A percentile compares a stretch with the other conserved stretches of the same genome.
Evolutionary conservation across 2,329 filamentous ascomycete genomes (phyloP).

Genomic region (Triangularia setosa): DNA sequence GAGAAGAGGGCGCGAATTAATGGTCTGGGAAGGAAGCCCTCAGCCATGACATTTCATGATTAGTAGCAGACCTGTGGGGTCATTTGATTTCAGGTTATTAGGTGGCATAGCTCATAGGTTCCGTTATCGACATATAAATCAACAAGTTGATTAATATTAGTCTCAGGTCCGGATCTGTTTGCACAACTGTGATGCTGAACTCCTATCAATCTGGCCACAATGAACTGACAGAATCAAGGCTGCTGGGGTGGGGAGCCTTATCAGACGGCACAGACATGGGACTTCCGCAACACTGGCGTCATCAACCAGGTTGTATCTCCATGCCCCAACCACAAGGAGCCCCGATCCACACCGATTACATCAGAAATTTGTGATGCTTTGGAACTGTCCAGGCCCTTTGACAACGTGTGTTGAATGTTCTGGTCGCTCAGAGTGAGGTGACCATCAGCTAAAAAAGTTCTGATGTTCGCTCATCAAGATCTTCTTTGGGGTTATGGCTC

Average conservation of each 20-base stretch:
- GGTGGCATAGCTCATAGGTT: neutral
- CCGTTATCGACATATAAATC: neutral
- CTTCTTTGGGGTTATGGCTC: neutral
- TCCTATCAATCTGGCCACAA: neutral
- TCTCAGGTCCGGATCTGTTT: neutral
- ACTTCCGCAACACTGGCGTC: neutral
- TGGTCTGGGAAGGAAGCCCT: neutral
- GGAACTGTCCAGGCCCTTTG: neutral
- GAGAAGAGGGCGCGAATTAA: no score
- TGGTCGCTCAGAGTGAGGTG: neutral
- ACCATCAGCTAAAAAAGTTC: neutral
- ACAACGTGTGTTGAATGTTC: neutral
- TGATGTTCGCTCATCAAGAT: no score
- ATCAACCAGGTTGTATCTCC: neutral
- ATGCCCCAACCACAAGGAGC: neutral
- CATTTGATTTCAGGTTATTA: neutral
- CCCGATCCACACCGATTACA: neutral
- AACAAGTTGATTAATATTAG: neutral
- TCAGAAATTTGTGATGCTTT: neutral
- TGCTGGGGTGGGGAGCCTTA: neutral
- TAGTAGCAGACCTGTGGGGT: neutral
- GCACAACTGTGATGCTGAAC: neutral
- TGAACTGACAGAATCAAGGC: neutral
- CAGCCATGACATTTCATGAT: neutral
- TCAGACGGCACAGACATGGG: neutral